Conservation (phyloP, 441 rosid species). For the Gossypium schwendimanii region DNA sequence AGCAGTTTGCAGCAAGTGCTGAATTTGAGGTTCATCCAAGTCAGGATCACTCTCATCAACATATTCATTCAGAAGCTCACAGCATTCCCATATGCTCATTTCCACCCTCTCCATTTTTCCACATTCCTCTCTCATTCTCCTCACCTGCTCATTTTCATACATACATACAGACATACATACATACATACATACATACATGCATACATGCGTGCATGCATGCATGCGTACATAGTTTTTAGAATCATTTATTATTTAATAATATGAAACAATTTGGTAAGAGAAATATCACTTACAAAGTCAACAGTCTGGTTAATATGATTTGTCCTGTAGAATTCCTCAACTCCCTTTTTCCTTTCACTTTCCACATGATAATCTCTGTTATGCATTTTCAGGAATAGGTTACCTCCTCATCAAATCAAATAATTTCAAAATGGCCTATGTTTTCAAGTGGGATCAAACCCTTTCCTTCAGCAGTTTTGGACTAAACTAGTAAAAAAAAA, state of each 20-base stretch:
- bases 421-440: not conserved
- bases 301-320: conserved; percentile 73
- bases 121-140: conserved; percentile 55
- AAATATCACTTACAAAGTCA: conserved; percentile 47
- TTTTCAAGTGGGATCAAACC: not conserved
- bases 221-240: not conserved
- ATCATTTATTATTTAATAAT: not conserved
- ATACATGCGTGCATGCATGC: not conserved
- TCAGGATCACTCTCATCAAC: conserved; percentile 90
- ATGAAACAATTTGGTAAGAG: not conserved
- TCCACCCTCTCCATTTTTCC: conserved; percentile 52
- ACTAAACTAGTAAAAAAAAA: not conserved
- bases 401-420: not conserved
- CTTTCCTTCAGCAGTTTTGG: not conserved
- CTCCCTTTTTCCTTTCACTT: conserved; percentile 60
- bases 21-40: conserved; percentile 81
- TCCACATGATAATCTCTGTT: conserved; percentile 66
- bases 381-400: not conserved
- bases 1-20: conserved; percentile 83
- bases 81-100: conserved; percentile 93
- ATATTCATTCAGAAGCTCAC: conserved; percentile 72
- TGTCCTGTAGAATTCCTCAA: conserved; percentile 59
- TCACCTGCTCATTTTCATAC: conserved; percentile 33
- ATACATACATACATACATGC: not conserved
- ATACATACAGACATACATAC: not conserved